phyloP scores from a whole-genome alignment of 768 basidiomycete genomes.

The Royoungia palumana region DNA sequence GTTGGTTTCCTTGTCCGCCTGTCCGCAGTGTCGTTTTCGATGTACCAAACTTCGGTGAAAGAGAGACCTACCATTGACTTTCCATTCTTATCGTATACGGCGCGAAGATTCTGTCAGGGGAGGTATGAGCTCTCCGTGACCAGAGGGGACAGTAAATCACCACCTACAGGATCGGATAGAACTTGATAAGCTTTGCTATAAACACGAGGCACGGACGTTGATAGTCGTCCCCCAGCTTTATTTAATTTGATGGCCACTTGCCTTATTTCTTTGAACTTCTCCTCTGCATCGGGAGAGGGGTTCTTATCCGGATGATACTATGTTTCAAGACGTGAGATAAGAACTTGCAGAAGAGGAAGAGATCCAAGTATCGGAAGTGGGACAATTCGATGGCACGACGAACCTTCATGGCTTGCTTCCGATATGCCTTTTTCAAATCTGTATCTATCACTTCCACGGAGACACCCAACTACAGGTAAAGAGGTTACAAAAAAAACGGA shows the following conservation, averaged over 20 bases:
- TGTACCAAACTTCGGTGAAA: conserved; percentile 5
- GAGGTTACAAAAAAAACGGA: neutral
- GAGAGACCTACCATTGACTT: conserved; percentile 66
- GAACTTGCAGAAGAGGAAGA: neutral
- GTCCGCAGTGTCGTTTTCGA: conserved; percentile 5
- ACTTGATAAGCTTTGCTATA: conserved; percentile 93
- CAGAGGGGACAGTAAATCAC: conserved; percentile 13
- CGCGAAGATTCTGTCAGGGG: conserved; percentile 64
- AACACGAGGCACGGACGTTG: conserved; percentile 19
- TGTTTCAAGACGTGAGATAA: neutral
- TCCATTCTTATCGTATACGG: conserved; percentile 94
- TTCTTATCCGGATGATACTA: conserved; percentile 98
- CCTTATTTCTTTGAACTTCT: conserved; percentile 97
- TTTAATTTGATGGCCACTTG: conserved; percentile 29
- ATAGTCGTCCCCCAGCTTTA: conserved; percentile 7
- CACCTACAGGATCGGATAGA: conserved; percentile 71
- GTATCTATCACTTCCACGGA: conserved; percentile 70
- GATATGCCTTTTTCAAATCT: conserved; percentile 90
- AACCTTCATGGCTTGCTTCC: conserved; percentile 92
- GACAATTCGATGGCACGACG: conserved; percentile 16
- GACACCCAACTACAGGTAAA: conserved; percentile 58
- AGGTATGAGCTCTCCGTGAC: conserved; percentile 7
- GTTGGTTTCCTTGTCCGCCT: conserved; percentile 78
- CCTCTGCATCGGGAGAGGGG: conserved; percentile 85
- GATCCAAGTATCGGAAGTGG: no score